Base-by-base conservation (phyloP, 2,329 filamentous ascomycete species). In the Ceratocystis variospora region DNA sequence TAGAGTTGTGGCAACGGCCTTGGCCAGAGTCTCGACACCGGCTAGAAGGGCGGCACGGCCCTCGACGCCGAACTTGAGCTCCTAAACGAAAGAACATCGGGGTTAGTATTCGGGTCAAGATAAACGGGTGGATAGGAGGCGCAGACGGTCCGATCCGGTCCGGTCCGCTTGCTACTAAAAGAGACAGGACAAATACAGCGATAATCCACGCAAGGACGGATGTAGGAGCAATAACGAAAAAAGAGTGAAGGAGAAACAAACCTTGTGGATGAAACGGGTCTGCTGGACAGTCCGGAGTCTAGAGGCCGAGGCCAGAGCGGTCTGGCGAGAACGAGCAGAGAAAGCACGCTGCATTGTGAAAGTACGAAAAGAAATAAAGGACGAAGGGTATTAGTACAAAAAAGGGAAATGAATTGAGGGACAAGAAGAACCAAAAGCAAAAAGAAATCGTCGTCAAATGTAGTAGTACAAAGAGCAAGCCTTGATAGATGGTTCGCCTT, bases 41-140 rank as follows among this genome's bases (percentile, higher is more conserved):
- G 87, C 87, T 71, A 99, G 84, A 70, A 99, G 87, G 72, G 90
- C 77, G 73, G 92, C 91, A 76, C 94, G 88, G 73, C 81, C 94
- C 77, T 99, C 94, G 70, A 97, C 93, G 74, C 94, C 94, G 72
- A 99, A 99, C 81, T 96, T 97, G 76, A 99, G 85, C 77, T 99
- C 94, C 91, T 96, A 71, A 68, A 71, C 70, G 68, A 19, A 57
- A 66, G 22, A 53, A 12, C 46, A n/a, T 5, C 25, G 10, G 17
- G 8, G 55, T 19, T 25, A 46, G 48, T 50, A 15, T 45, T 48
- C 45, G 62, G 48, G 59, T 25, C n/a, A 8, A 10, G 15, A 19
- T 3, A 33, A 31, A 5, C 50, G 19, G 25, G 15, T 12, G 25
- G 59, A 15, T 25, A 62, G 8, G 28, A 28, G n/a, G 1, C 37